Conservation (phyloP, 208 protist species). For the Wallacemonas sp. region DNA sequence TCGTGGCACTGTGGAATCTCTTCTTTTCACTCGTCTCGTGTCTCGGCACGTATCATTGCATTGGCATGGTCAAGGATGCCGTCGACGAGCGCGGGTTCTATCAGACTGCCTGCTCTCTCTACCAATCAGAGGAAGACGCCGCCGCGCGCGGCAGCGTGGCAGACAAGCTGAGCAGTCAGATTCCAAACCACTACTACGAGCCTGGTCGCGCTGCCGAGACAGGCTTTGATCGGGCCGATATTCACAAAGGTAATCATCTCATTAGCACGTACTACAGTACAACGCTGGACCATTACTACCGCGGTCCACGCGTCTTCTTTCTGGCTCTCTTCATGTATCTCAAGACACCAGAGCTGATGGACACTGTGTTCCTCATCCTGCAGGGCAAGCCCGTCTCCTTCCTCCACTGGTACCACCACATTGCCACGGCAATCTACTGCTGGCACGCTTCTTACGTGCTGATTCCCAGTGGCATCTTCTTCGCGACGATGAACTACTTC, state of each 20-base stretch:
- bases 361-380: slow-evolving; percentile 64
- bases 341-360: slow-evolving; percentile 66
- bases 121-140: neutral
- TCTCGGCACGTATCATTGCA: slow-evolving; percentile 19
- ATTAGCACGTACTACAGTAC: slow-evolving; percentile 25
- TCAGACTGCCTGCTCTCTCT: slow-evolving; percentile 1
- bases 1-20: slow-evolving; percentile 51
- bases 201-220: neutral
- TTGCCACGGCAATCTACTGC: slow-evolving; percentile 78
- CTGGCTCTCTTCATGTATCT: slow-evolving; percentile 77
- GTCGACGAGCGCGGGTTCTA: slow-evolving; percentile 3
- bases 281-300: slow-evolving; percentile 24
- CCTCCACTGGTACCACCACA: slow-evolving; percentile 88
- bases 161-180: neutral
- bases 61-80: neutral
- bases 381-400: slow-evolving; percentile 64
- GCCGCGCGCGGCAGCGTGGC: neutral
- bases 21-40: slow-evolving; percentile 38
- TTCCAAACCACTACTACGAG: slow-evolving; percentile 2
- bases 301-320: slow-evolving; percentile 27
- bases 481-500: slow-evolving; percentile 80
- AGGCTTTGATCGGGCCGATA: slow-evolving; percentile 8
- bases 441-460: slow-evolving; percentile 54
- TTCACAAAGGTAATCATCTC: slow-evolving; percentile 22
- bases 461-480: slow-evolving; percentile 59